Evolutionary conservation across 2,329 filamentous ascomycete genomes (phyloP).

Genomic region (Aspergillus neotritici): DNA sequence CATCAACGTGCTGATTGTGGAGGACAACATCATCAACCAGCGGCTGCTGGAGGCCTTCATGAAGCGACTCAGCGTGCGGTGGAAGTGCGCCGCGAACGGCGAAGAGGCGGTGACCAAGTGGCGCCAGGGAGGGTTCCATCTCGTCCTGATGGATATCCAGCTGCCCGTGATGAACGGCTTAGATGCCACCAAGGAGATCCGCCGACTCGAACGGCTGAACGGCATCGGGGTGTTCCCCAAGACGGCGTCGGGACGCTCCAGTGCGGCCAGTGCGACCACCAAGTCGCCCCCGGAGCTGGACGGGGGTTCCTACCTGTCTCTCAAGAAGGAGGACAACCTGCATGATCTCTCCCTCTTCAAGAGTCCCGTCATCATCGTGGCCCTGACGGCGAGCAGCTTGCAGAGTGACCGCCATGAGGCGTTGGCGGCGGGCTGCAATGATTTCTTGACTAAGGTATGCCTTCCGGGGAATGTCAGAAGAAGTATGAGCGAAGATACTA

Average conservation of each 20-base stretch:
- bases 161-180: slow-evolving; percentile 93
- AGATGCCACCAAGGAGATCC: slow-evolving; percentile 90
- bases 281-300: slow-evolving; percentile 15
- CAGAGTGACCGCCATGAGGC: slow-evolving; percentile 95
- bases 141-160: slow-evolving; percentile 98
- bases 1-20: slow-evolving; percentile 95
- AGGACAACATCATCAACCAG: slow-evolving; percentile 97
- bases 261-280: slow-evolving; percentile 28
- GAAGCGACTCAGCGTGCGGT: slow-evolving; percentile 89
- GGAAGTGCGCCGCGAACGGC: slow-evolving; percentile 96
- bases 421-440: slow-evolving; percentile 90
- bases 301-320: slow-evolving; percentile 16
- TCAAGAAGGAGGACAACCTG: slow-evolving; percentile 35
- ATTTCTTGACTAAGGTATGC: slow-evolving; percentile 91
- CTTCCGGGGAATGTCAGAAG: slow-evolving; percentile 1
- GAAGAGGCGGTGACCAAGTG: slow-evolving; percentile 90
- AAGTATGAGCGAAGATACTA: background rate
- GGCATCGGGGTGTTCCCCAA: slow-evolving; percentile 85
- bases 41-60: slow-evolving; percentile 91
- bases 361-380: slow-evolving; percentile 95
- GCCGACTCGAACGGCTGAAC: slow-evolving; percentile 81
- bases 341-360: slow-evolving; percentile 63
- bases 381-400: slow-evolving; percentile 85
- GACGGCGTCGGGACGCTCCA: slow-evolving; percentile 52
- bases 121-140: slow-evolving; percentile 84